These are phyloP conservation scores for Pulveroboletus sp. DNA, from an alignment of 1,284 basidiomycete genomes.

Conservation along the genomic window DNA sequence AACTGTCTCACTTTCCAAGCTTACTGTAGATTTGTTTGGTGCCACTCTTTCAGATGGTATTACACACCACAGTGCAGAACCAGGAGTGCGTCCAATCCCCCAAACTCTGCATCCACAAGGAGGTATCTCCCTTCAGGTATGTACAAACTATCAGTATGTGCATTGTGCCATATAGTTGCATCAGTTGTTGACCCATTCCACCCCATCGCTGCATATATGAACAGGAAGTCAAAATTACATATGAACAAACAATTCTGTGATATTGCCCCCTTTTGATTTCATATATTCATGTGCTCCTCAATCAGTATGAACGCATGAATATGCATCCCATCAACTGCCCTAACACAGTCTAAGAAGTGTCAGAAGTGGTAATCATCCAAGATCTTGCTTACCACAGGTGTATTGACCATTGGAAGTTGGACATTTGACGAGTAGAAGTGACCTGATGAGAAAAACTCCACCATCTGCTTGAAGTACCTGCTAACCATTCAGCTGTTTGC, in stretches of 20 bases:
- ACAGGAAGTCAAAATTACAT: conserved; percentile 4
- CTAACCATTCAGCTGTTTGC: too few relatives aligned
- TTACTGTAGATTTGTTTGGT: background rate
- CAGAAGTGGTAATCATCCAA: background rate
- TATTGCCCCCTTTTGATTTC: too few relatives aligned
- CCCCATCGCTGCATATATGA: background rate
- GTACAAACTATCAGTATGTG: background rate
- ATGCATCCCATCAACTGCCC: too few relatives aligned
- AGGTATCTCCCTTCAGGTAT: background rate
- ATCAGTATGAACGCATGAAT: too few relatives aligned
- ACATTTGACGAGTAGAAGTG: background rate
- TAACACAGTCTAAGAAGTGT: background rate
- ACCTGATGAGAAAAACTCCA: background rate
- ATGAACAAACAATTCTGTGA: background rate
- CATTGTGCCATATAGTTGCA: background rate
- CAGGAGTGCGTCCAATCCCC: background rate
- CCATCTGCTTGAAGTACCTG: background rate
- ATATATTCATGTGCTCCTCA: too few relatives aligned
- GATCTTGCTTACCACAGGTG: background rate
- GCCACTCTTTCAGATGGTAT: background rate
- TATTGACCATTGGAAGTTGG: background rate
- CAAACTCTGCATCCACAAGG: background rate
- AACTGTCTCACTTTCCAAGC: too few relatives aligned
- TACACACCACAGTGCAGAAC: background rate
- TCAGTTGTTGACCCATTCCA: background rate